phyloP scores from a whole-genome alignment of 768 basidiomycete species.

The Tricholoma sp. region DNA sequence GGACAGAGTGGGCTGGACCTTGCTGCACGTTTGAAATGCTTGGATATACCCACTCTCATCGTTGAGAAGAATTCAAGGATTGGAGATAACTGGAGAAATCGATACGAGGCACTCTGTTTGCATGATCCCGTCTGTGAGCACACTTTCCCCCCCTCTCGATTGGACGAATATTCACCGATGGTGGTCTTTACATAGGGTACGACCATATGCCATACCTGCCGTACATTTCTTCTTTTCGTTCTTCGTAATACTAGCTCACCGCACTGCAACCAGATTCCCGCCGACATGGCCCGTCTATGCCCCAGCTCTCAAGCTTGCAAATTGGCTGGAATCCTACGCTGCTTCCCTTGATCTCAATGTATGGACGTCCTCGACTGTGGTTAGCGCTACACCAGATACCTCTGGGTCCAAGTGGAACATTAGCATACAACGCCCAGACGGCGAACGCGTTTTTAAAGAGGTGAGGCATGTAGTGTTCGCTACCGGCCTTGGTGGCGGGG shows the following conservation, averaged over 20 bases:
- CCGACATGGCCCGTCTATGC: constrained; percentile 54
- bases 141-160: neutral
- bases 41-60: constrained; percentile 55
- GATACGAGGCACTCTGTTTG: constrained; percentile 54
- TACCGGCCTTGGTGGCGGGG: constrained; percentile 47
- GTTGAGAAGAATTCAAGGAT: constrained; percentile 49
- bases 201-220: constrained; percentile 53
- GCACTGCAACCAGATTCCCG: constrained; percentile 45
- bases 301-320: constrained; percentile 47
- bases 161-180: neutral
- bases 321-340: constrained; percentile 66
- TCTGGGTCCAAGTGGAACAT: constrained; percentile 37
- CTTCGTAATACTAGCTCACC: neutral
- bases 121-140: constrained; percentile 45
- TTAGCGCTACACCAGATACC: constrained; percentile 28
- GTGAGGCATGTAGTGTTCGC: constrained; percentile 49
- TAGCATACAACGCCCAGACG: constrained; percentile 29
- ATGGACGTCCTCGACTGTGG: constrained; percentile 48
- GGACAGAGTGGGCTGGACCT: constrained; percentile 56
- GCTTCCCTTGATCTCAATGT: constrained; percentile 56
- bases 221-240: constrained; percentile 22
- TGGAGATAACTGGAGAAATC: constrained; percentile 56
- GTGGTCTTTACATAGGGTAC: constrained; percentile 27
- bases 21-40: constrained; percentile 59
- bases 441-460: constrained; percentile 30